These are phyloP conservation scores for Micromonas commoda DNA, from an alignment of 139 green algal species.

Conservation along the genomic window DNA sequence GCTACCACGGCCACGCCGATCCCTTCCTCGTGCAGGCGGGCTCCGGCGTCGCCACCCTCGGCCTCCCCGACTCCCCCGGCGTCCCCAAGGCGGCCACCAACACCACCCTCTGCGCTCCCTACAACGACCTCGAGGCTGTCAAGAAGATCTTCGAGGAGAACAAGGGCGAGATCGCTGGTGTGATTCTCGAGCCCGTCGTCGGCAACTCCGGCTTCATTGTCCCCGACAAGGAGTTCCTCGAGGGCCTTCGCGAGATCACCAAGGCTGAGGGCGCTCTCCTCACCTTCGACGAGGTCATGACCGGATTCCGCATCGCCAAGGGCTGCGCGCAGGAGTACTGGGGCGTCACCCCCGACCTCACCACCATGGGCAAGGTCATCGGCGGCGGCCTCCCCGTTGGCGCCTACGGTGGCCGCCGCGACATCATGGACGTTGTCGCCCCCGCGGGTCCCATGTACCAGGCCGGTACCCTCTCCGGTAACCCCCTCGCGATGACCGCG, in stretches of 20 bases:
- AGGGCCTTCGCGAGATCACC: slow-evolving; percentile 80
- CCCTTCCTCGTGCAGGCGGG: slow-evolving; percentile 92
- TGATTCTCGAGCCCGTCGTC: slow-evolving; percentile 95
- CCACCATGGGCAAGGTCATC: slow-evolving; percentile 99
- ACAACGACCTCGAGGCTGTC: slow-evolving; percentile 70
- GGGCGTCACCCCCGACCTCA: slow-evolving; percentile 93
- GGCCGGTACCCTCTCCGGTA: slow-evolving; percentile 91
- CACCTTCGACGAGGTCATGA: slow-evolving; percentile 93
- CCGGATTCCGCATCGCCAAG: slow-evolving; percentile 52
- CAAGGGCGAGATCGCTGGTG: slow-evolving; percentile 90
- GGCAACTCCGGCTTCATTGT: slow-evolving; percentile 97
- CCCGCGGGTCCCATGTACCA: slow-evolving; percentile 96
- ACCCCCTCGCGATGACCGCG: slow-evolving; percentile 96
- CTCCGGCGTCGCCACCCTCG: slow-evolving; percentile 89
- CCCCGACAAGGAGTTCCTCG: slow-evolving; percentile 83
- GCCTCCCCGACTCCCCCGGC: slow-evolving; percentile 92
- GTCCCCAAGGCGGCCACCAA: slow-evolving; percentile 56
- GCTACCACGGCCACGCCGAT: slow-evolving; percentile 98
- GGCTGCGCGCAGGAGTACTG: slow-evolving; percentile 82
- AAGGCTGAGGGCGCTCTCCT: slow-evolving; percentile 82
- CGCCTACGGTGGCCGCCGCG: slow-evolving; percentile 85
- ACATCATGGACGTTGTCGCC: slow-evolving; percentile 98
- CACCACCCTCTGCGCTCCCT: slow-evolving; percentile 61
- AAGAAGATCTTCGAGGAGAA: slow-evolving; percentile 80
- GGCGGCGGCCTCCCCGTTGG: slow-evolving; percentile 93